A percentile compares a stretch with the other conserved stretches of the same genome.
phyloP scores from a whole-genome alignment of 2,329 filamentous ascomycete species.

The Microcyclosporella mali region DNA sequence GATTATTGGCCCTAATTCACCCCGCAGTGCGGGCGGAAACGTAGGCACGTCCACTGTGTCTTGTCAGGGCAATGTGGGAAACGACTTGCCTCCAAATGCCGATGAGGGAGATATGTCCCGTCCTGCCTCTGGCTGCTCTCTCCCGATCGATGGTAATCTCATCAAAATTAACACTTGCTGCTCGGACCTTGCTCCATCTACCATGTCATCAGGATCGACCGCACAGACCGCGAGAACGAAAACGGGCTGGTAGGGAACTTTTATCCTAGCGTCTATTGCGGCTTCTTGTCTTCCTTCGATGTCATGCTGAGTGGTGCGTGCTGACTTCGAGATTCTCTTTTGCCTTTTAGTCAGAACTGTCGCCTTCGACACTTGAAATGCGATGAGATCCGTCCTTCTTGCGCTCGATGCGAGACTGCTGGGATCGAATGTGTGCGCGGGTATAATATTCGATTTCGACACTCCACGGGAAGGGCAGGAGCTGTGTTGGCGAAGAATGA shows the following conservation, averaged over 20 bases:
- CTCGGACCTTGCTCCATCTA: background rate
- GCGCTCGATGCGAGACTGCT: constrained; percentile 26
- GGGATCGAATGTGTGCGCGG: constrained; percentile 29
- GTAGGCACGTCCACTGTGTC: too few species aligned
- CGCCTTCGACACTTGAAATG: constrained; percentile 6
- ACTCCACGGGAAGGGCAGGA: constrained; percentile 8
- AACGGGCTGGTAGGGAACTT: constrained; percentile 23
- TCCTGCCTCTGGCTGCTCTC: background rate
- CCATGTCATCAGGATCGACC: constrained; percentile 3
- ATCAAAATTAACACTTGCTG: background rate
- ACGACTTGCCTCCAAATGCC: constrained; percentile 8
- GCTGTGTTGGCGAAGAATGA: constrained; percentile 21
- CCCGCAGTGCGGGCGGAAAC: too few species aligned
- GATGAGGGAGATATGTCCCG: constrained; percentile 10
- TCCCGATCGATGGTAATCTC: background rate
- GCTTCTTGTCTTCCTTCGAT: background rate
- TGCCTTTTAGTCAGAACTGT: constrained; percentile 21
- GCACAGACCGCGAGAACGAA: constrained; percentile 17
- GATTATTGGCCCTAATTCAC: too few species aligned
- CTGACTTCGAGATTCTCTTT: background rate
- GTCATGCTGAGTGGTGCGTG: background rate
- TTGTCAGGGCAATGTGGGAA: too few species aligned
- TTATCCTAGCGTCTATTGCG: constrained; percentile 1
- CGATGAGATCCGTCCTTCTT: constrained; percentile 16
- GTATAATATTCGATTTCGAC: constrained; percentile 30